Evolutionary conservation across 148 eudicot genomes (phyloP).

Genomic region (Oxyria digyna): DNA sequence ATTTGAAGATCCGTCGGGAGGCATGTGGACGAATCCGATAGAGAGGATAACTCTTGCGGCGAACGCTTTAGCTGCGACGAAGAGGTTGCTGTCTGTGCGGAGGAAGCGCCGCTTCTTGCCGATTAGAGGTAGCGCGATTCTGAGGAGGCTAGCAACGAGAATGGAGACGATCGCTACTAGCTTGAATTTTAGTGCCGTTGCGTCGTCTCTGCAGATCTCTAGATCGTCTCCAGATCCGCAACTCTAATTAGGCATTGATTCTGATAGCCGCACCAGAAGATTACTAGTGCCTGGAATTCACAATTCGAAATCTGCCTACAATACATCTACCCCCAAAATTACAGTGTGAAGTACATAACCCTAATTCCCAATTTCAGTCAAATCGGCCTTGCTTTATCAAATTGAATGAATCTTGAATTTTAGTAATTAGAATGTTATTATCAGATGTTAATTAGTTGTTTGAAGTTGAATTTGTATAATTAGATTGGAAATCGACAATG

Average conservation of each 20-base stretch:
- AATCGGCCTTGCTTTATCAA: too few species aligned
- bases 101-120: slow-evolving; percentile 49
- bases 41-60: slow-evolving; percentile 69
- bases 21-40: slow-evolving; percentile 88
- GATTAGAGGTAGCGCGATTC: slow-evolving; percentile 44
- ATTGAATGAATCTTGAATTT: too few species aligned
- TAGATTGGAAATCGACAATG: too few species aligned
- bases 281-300: not conserved
- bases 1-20: slow-evolving; percentile 61
- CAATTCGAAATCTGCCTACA: not conserved
- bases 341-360: too few species aligned
- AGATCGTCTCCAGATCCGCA: slow-evolving; percentile 14
- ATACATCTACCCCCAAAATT: too few species aligned
- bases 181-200: slow-evolving; percentile 36
- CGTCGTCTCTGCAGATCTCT: slow-evolving; percentile 33
- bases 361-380: too few species aligned
- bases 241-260: slow-evolving; percentile 24
- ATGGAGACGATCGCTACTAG: slow-evolving; percentile 43
- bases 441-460: too few species aligned
- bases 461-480: too few species aligned
- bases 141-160: slow-evolving; percentile 32
- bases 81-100: slow-evolving; percentile 39
- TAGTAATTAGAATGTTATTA: too few species aligned
- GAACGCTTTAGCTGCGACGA: slow-evolving; percentile 53
- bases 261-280: slow-evolving; percentile 14